A percentile compares a stretch with the other conserved stretches of the same genome.
Conservation (phyloP, 2,329 filamentous ascomycete genomes). For the Penicillium sp. region DNA sequence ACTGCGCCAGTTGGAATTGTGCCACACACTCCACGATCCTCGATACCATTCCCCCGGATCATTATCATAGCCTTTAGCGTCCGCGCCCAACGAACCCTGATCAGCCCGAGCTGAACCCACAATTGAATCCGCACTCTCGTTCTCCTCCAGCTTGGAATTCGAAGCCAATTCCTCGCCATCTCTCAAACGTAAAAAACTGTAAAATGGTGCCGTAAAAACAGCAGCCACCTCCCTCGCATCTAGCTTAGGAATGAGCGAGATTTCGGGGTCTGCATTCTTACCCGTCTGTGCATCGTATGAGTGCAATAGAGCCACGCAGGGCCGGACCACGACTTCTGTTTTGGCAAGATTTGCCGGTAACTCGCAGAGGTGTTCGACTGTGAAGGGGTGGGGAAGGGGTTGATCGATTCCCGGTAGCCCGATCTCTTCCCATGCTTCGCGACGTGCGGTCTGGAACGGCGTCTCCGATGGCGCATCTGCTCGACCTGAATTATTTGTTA, state of each 20-base stretch:
- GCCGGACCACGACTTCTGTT: slow-evolving; percentile 72
- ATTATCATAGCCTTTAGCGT: slow-evolving; percentile 12
- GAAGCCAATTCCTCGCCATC: slow-evolving; percentile 35
- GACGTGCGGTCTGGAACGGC: slow-evolving; percentile 76
- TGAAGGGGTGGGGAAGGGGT: slow-evolving; percentile 73
- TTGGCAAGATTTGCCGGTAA: slow-evolving; percentile 74
- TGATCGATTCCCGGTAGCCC: slow-evolving; percentile 73
- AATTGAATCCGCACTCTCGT: neutral
- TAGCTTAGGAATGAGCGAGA: slow-evolving; percentile 73
- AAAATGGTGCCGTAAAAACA: slow-evolving; percentile 87
- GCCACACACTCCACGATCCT: slow-evolving; percentile 78
- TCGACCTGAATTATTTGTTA: slow-evolving; percentile 44
- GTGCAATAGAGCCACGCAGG: slow-evolving; percentile 77
- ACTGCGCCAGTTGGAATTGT: slow-evolving; percentile 72
- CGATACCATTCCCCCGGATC: slow-evolving; percentile 74
- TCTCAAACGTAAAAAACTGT: slow-evolving; percentile 73
- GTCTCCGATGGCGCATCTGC: slow-evolving; percentile 57
- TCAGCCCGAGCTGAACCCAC: neutral
- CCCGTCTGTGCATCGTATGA: slow-evolving; percentile 53
- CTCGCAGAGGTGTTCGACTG: slow-evolving; percentile 82
- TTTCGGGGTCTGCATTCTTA: slow-evolving; percentile 58
- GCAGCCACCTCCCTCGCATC: slow-evolving; percentile 91
- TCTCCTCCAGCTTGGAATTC: neutral
- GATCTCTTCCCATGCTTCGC: slow-evolving; percentile 92
- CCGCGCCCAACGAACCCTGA: slow-evolving; percentile 19